These are phyloP conservation scores for Aspergillus melleus DNA, from an alignment of 2,329 filamentous ascomycete genomes.

Conservation along the genomic window DNA sequence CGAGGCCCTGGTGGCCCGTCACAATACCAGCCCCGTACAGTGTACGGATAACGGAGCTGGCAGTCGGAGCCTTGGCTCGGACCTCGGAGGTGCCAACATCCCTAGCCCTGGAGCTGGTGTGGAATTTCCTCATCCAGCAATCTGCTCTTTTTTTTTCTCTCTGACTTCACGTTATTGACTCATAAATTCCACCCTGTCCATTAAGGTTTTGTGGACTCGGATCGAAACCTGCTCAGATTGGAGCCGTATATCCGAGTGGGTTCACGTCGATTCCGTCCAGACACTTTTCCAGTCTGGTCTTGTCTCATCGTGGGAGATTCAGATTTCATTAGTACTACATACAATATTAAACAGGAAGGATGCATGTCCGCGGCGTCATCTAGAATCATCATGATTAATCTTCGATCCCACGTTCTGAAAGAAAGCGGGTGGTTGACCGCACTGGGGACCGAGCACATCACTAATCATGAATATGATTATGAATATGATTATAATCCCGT, in stretches of 20 bases:
- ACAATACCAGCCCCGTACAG: background rate
- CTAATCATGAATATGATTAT: background rate
- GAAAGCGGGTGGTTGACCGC: no score
- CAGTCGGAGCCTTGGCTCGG: constrained; percentile 18
- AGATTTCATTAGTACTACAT: no score
- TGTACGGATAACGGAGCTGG: constrained; percentile 16
- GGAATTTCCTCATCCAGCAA: constrained; percentile 15
- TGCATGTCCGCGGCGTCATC: background rate
- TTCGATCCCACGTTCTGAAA: background rate
- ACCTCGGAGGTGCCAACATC: constrained; percentile 21
- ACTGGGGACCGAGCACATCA: background rate
- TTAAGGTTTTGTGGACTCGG: constrained; percentile 4
- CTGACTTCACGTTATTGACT: background rate
- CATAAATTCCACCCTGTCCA: background rate
- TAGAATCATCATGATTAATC: background rate
- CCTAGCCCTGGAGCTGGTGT: constrained; percentile 3
- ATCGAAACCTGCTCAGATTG: constrained; percentile 2
- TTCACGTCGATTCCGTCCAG: background rate
- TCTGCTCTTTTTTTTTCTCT: background rate
- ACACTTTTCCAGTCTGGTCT: background rate
- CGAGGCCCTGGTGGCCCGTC: background rate
- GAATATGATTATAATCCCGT: no score
- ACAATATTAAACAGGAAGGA: background rate
- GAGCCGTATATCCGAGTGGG: constrained; percentile 18
- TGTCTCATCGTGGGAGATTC: no score